Conservation (phyloP, 2,329 filamentous ascomycete species). For the Pezicula radicicola region DNA sequence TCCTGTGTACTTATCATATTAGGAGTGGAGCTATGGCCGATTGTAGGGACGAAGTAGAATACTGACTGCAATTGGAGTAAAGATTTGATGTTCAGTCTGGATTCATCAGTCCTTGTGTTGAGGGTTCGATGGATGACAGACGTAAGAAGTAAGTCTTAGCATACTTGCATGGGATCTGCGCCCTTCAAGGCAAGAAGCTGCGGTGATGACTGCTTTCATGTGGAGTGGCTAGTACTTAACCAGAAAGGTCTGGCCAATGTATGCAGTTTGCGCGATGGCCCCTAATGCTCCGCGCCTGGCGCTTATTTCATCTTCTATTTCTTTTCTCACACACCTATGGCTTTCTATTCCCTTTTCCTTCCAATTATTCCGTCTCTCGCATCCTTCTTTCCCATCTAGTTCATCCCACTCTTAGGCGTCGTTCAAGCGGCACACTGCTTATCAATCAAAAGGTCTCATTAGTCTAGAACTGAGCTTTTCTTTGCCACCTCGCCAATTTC, state of each 20-base stretch:
- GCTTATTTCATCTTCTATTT: background rate
- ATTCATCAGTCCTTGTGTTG: too few relatives aligned
- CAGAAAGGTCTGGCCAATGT: too few relatives aligned
- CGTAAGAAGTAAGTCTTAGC: too few relatives aligned
- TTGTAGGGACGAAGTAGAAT: slow-evolving; percentile 13
- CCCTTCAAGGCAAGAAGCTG: too few relatives aligned
- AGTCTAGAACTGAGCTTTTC: too few relatives aligned
- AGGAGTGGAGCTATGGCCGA: slow-evolving; percentile 7
- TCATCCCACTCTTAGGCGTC: background rate
- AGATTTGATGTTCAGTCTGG: slow-evolving; percentile 16
- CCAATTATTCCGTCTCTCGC: background rate
- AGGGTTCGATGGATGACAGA: too few relatives aligned
- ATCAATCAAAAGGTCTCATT: too few relatives aligned
- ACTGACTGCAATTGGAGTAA: slow-evolving; percentile 20
- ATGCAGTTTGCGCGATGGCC: background rate
- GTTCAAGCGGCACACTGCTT: too few relatives aligned
- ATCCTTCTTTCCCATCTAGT: background rate
- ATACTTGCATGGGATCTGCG: too few relatives aligned
- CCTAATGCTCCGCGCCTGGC: background rate
- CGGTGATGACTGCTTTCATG: too few relatives aligned
- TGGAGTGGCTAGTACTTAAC: too few relatives aligned
- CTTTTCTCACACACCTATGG: background rate
- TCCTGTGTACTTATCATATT: slow-evolving; percentile 29
- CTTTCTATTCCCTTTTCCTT: slow-evolving; percentile 3
- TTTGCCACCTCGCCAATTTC: too few relatives aligned